phyloP scores from a whole-genome alignment of 345 rosid species.

The Mallotus nudiflorus region DNA sequence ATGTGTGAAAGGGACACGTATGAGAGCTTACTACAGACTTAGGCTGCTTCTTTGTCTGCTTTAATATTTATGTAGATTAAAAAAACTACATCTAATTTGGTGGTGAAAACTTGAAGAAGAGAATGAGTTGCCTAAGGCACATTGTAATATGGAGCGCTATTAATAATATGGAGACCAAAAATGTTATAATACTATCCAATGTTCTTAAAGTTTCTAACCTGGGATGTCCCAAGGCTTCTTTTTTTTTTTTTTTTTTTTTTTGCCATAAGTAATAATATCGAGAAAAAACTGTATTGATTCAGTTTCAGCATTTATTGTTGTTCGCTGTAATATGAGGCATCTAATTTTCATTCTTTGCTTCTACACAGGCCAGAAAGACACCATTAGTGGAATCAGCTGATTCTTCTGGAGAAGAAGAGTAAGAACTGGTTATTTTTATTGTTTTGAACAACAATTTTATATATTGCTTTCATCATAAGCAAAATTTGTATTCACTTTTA shows the following conservation, averaged over 20 bases:
- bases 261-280: neutral
- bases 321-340: neutral
- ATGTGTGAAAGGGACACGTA: too few relatives aligned
- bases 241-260: too few relatives aligned
- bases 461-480: constrained; percentile 6
- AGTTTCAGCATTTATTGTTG: constrained; percentile 14
- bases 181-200: too few relatives aligned
- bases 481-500: neutral
- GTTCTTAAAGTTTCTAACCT: neutral
- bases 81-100: neutral
- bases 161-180: neutral
- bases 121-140: neutral
- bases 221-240: neutral
- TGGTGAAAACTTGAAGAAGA: neutral
- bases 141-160: neutral
- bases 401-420: constrained; percentile 99
- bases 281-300: neutral
- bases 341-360: constrained; percentile 22
- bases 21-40: neutral
- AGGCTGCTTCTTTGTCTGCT: neutral
- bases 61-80: neutral
- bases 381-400: constrained; percentile 86
- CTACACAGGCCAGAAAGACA: constrained; percentile 74
- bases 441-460: neutral
- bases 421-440: constrained; percentile 39